phyloP scores from a whole-genome alignment of 139 green algal genomes.

The Coelastrella sp. region DNA sequence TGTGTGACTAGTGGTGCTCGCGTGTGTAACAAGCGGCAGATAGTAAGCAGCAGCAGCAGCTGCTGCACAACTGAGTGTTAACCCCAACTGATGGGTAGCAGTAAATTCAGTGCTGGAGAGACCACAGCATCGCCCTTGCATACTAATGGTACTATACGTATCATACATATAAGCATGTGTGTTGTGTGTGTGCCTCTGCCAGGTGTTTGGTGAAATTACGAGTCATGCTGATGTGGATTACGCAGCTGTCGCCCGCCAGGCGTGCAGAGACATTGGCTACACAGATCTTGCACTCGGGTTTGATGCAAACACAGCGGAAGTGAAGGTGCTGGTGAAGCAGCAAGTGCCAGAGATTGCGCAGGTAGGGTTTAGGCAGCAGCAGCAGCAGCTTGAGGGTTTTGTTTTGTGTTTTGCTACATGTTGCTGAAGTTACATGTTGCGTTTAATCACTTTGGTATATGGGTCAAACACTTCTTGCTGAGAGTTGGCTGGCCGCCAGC shows the following conservation, averaged over 20 bases:
- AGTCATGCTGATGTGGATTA: conserved; percentile 47
- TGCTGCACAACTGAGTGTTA: too few species aligned
- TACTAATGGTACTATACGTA: too few species aligned
- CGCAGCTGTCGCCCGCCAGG: conserved; percentile 1
- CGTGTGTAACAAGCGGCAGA: too few species aligned
- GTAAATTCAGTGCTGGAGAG: too few species aligned
- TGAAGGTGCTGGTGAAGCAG: conserved; percentile 93
- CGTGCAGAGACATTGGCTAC: conserved; percentile 29
- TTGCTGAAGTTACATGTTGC: background rate
- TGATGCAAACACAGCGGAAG: conserved; percentile 83
- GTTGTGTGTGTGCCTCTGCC: background rate
- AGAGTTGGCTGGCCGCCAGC: too few species aligned
- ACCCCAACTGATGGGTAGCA: too few species aligned
- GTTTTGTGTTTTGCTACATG: too few species aligned
- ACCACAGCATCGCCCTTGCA: too few species aligned
- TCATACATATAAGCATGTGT: too few species aligned
- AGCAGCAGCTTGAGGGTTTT: too few species aligned
- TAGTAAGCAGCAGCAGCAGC: too few species aligned
- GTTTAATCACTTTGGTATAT: background rate
- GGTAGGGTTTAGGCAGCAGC: conserved; percentile 46
- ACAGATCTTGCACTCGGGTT: conserved; percentile 77
- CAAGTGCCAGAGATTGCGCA: conserved; percentile 99
- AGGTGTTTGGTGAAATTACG: conserved; percentile 46
- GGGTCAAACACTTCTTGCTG: background rate
- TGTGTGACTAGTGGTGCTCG: too few species aligned